Percentiles rank a stretch among this genome's conserved stretches.
Evolutionary conservation across 108 stramenopile genomes (phyloP).

Genomic region (Skeletonema costatum): DNA sequence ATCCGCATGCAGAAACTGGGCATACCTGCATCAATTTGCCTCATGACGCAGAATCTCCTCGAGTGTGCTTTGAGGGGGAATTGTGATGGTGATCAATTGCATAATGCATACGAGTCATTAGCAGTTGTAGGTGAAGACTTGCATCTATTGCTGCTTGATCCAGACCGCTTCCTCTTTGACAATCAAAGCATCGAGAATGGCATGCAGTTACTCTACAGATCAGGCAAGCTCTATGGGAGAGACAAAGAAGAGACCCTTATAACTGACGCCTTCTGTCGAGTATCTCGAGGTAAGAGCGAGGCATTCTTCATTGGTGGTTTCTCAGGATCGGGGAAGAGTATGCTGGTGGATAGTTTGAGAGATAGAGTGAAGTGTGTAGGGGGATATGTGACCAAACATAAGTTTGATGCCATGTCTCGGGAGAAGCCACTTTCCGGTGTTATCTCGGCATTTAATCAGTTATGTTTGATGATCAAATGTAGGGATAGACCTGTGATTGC

Average conservation of each 20-base stretch:
- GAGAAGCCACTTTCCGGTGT: slow-evolving; percentile 21
- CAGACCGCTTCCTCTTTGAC: slow-evolving; percentile 4
- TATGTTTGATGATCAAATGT: slow-evolving; percentile 15
- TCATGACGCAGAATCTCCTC: slow-evolving; percentile 1
- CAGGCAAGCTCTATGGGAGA: slow-evolving; percentile 24
- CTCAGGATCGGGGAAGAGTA: slow-evolving; percentile 30
- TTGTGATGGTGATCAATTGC: not conserved
- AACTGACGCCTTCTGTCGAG: slow-evolving; percentile 26
- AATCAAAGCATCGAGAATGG: not conserved
- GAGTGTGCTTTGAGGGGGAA: not conserved
- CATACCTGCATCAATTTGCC: slow-evolving; percentile 1
- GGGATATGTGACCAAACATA: slow-evolving; percentile 19
- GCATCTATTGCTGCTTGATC: slow-evolving; percentile 4
- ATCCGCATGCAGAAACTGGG: not conserved
- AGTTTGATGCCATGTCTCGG: slow-evolving; percentile 25
- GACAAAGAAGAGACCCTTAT: slow-evolving; percentile 15
- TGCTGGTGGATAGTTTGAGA: slow-evolving; percentile 16
- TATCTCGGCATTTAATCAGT: slow-evolving; percentile 25
- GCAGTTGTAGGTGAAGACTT: not conserved
- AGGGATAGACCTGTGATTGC: slow-evolving; percentile 4
- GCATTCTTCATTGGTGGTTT: slow-evolving; percentile 26
- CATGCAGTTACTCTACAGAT: not conserved
- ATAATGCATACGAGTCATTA: not conserved
- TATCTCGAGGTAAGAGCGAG: slow-evolving; percentile 23
- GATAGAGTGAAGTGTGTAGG: slow-evolving; percentile 14